Percentiles rank a stretch among this genome's conserved stretches.
Conservation (phyloP, 225 moss, liverwort and hornwort species). For the Straminergon stramineum region DNA sequence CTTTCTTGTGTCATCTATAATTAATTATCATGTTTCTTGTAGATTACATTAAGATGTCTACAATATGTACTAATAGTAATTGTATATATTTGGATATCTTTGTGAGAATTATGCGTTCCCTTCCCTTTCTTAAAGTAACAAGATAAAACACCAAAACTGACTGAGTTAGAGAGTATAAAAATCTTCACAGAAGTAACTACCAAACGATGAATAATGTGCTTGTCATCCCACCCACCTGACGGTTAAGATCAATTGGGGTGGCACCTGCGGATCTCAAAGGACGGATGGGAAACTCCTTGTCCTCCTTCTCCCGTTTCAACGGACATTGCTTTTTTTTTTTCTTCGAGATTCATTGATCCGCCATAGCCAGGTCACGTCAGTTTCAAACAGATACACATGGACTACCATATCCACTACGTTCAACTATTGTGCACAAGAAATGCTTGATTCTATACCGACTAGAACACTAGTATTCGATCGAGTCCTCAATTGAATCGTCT, state of each 20-base stretch:
- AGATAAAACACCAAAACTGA: neutral
- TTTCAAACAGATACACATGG: neutral
- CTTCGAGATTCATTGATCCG: neutral
- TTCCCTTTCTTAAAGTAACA: neutral
- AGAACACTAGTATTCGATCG: neutral
- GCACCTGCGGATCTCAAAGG: slow-evolving; percentile 1
- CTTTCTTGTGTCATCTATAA: too few species aligned
- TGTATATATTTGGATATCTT: neutral
- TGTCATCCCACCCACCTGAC: neutral
- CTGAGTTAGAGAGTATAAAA: too few species aligned
- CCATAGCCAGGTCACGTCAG: slow-evolving; percentile 10
- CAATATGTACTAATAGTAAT: too few species aligned
- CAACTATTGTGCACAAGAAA: neutral
- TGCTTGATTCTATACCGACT: neutral
- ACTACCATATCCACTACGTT: neutral
- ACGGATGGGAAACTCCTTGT: neutral
- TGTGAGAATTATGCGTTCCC: neutral
- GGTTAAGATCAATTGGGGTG: slow-evolving; percentile 4
- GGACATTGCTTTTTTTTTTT: neutral
- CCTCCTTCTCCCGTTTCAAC: neutral
- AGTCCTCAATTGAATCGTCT: neutral
- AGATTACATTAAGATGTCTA: neutral
- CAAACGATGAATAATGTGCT: neutral
- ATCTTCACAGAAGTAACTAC: neutral
- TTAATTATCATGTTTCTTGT: neutral